Evolutionary conservation across 2,329 filamentous ascomycete species (phyloP), one percentile per base, ranked within the genome.

Genomic region (Thielaviopsis euricoi): DNA sequence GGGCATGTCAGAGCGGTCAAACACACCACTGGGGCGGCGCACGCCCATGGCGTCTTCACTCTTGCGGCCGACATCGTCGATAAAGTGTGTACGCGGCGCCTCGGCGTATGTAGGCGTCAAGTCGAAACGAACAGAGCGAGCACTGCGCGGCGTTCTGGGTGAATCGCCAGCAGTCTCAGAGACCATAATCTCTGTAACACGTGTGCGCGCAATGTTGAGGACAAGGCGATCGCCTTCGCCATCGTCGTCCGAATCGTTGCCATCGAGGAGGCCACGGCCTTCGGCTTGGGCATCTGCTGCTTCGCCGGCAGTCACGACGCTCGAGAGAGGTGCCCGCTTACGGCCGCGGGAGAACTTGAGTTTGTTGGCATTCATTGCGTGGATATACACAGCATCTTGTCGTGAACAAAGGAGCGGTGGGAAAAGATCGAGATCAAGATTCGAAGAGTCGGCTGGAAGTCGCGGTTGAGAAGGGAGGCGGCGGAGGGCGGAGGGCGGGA

Each of bases 121-220:
- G 64, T 84, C 83, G 70, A 93, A 93, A 63, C 85, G 83, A 52
- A 93, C 87, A 25, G 86, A 78, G 67, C 87, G 84, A 9, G 79
- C 76, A 1, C 85, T 88, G 57, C 84, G 70, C 19, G 84, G 79
- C 40, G 79, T 77, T 61, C 72, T 67, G 49, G 69, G 59, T 3
- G 58, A 60, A 12, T 60, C 58, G n/a, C 46, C 51, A 40, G 19
- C 49, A 9, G 21, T 22, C 29, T 58, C 52, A 13, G 56, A 49
- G 15, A 56, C 46, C 15, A 57, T 54, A 22, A 59, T 52, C 13
- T 59, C 46, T 4, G 57, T 57, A 23, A 58, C 40, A 37, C 55
- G 52, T 25, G 60, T 59, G 33, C 52, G 55, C 55, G 57, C 55
- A 57, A 58, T 22, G 52, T 58, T 61, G 23, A 57, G 57, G 9